Conservation (phyloP, 192 early-diverging fungal genomes). For the Coemansia sp. region DNA sequence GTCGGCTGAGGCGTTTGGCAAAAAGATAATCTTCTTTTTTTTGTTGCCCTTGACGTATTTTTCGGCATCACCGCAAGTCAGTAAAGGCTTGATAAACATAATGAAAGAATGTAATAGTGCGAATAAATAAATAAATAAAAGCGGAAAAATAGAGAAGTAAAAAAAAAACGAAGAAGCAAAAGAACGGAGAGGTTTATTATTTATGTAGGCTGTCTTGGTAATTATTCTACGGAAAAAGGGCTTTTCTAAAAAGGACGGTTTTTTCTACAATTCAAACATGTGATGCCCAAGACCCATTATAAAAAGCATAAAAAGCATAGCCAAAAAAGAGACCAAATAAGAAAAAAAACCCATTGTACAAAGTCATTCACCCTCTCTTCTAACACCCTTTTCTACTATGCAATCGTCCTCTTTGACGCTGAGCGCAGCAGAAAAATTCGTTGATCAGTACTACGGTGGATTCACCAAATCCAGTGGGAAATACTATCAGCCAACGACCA, state of each 20-base stretch:
- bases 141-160: neutral
- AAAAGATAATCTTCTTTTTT: neutral
- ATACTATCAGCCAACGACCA: conserved; percentile 27
- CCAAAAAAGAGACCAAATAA: neutral
- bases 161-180: neutral
- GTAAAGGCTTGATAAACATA: neutral
- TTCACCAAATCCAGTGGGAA: conserved; percentile 11
- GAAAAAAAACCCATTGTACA: neutral
- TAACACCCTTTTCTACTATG: neutral
- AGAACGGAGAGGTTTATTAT: neutral
- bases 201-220: neutral
- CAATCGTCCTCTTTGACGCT: conserved; percentile 3
- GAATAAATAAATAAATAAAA: too few species aligned
- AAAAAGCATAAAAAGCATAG: neutral
- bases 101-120: neutral
- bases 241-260: too few species aligned
- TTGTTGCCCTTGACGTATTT: neutral
- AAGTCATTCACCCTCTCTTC: neutral
- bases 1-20: neutral
- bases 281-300: neutral
- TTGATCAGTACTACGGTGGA: conserved; percentile 31
- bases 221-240: too few species aligned
- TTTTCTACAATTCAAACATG: neutral
- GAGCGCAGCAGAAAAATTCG: conserved; percentile 21
- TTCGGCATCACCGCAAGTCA: neutral